phyloP scores from a whole-genome alignment of 345 rosid genomes.

The Aethionema arabicum region DNA sequence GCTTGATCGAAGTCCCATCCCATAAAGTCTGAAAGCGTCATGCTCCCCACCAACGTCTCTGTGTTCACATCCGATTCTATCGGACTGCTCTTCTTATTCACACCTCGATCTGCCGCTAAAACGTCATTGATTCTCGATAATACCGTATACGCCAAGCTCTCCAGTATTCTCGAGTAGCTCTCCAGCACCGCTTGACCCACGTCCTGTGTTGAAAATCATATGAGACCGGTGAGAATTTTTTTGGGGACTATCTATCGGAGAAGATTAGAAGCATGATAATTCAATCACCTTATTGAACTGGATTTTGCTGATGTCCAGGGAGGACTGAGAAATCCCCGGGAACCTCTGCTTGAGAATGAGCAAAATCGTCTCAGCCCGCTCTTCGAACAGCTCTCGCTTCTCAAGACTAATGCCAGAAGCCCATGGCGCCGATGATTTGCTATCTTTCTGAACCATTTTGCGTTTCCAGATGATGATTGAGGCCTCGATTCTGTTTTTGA shows the following conservation, averaged over 20 bases:
- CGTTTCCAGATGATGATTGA: conserved; percentile 91
- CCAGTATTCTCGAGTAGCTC: conserved; percentile 89
- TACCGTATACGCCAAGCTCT: conserved; percentile 86
- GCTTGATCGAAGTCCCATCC: conserved; percentile 62
- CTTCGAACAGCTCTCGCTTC: conserved; percentile 92
- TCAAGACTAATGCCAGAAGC: conserved; percentile 78
- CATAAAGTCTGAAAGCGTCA: conserved; percentile 72
- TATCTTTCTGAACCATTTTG: conserved; percentile 82
- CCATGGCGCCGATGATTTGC: conserved; percentile 64
- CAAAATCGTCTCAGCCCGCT: conserved; percentile 82
- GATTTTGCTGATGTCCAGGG: conserved; percentile 87
- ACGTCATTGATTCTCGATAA: conserved; percentile 86
- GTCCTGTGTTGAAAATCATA: conserved; percentile 43
- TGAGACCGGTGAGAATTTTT: not conserved
- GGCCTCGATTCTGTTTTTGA: conserved; percentile 95
- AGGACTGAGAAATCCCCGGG: conserved; percentile 86
- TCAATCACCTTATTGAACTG: conserved; percentile 59
- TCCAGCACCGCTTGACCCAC: conserved; percentile 89
- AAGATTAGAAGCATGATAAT: not conserved
- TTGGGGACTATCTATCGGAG: too few relatives aligned
- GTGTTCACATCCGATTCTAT: conserved; percentile 6
- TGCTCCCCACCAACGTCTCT: conserved; percentile 40
- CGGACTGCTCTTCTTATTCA: conserved; percentile 44
- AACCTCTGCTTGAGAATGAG: conserved; percentile 72
- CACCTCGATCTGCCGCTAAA: conserved; percentile 54